phyloP scores from a whole-genome alignment of 1,284 basidiomycete species.

The Pyrrhoderma lamaoense region DNA sequence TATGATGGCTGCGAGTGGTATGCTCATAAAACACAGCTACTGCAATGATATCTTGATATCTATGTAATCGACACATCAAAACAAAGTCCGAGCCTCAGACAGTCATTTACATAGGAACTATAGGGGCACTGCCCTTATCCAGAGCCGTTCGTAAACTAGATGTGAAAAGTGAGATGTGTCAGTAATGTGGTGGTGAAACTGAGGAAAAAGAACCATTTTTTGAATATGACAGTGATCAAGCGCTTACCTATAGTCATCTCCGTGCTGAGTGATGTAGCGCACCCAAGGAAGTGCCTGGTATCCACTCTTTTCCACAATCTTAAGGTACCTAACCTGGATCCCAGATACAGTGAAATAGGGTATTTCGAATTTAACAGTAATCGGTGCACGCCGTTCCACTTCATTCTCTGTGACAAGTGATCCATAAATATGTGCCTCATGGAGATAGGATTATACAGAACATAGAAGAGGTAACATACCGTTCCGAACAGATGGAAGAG shows the following conservation, averaged over 20 bases:
- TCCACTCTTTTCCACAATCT: constrained; percentile 98
- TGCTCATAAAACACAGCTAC: too few relatives aligned
- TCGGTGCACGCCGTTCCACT: constrained; percentile 85
- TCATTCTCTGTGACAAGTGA: constrained; percentile 54
- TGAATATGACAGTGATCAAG: not conserved
- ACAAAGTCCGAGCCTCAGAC: not conserved
- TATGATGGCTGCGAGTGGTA: too few relatives aligned
- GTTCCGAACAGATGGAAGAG: constrained; percentile 81
- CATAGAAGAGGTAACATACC: constrained; percentile 42
- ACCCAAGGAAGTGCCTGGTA: constrained; percentile 93
- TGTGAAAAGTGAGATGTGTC: not conserved
- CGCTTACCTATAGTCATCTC: constrained; percentile 86
- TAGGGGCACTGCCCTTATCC: constrained; percentile 68
- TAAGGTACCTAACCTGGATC: constrained; percentile 93
- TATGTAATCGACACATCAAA: not conserved
- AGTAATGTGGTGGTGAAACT: too few relatives aligned
- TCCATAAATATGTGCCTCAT: not conserved
- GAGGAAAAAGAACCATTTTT: not conserved
- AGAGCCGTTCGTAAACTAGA: constrained; percentile 64
- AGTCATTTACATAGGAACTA: constrained; percentile 39
- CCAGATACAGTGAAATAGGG: constrained; percentile 97
- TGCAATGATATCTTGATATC: too few relatives aligned
- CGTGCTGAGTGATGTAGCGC: constrained; percentile 90
- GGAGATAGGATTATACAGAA: not conserved
- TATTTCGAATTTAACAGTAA: constrained; percentile 96